Base-by-base conservation (phyloP, 2,329 filamentous ascomycete species). In the Aureobasidium sp. region DNA sequence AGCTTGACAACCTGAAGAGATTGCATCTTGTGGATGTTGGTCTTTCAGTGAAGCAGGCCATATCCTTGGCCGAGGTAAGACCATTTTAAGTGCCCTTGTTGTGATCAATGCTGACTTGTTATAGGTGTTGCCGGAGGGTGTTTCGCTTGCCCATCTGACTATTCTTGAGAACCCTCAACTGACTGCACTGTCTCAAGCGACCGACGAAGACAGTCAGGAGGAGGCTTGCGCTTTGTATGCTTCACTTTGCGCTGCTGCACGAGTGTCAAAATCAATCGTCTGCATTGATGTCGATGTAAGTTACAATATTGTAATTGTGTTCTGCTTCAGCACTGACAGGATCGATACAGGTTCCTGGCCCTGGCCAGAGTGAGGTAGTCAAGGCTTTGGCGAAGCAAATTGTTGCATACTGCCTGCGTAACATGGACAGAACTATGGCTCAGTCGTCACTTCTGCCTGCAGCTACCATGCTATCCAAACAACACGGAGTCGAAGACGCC, bases 181-280 rank as follows among this genome's bases (percentile, higher is more conserved):
- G 5, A 79, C 83, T 27, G 82, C 82, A 50, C 81, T 96, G 29
- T 87, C 91, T 5, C 82, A 85, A 63, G 89, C 91, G 0, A 88
- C 81, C 55, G 89, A 90, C 6, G 90, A 94, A 68, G 86, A 86
- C 61, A 82, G 81, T 1, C 91, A 97, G 73, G 93, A 97, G 75
- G 93, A 97, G 74, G 93, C 94, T 0, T 96, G 90, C 68, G 94
- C 94, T 1, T 76, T 97, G 7, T 97, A 96, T 72, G 91, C 94
- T 1, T 96, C 92, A 2, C 81, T 97, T 25, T 87, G 96, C 77
- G 89, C 91, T 5, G 93, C 93, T 0, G 88, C 91, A 1, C 85
- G 92, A 59, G 83, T 97, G 0, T 96, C 91, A 1, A 83, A 85
- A 55, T 89, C 88, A 14, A 82, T 99, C 36, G 86, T 97, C 34